Conservation (phyloP, 495 filamentous ascomycete species). For the Elasticomyces elasticus region DNA sequence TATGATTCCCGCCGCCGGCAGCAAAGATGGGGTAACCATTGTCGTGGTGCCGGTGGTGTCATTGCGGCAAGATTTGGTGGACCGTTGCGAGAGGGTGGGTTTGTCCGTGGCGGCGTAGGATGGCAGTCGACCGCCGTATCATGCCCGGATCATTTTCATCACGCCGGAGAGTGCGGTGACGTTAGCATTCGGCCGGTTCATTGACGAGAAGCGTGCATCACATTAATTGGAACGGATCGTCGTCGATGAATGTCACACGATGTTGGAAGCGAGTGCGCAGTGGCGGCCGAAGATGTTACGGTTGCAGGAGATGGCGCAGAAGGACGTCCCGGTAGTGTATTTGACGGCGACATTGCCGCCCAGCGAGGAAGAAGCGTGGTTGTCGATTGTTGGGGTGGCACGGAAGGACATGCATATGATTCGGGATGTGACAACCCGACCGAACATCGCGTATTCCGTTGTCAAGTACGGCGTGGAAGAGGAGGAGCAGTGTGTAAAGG, state of each 20-base stretch:
- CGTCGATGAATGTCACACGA: background rate
- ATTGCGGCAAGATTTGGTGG: background rate
- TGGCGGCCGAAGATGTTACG: background rate
- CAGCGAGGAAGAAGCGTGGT: background rate
- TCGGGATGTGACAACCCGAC: background rate
- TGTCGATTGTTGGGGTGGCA: background rate
- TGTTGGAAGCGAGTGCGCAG: background rate
- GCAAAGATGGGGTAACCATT: background rate
- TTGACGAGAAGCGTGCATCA: background rate
- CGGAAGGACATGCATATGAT: background rate
- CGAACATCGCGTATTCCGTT: background rate
- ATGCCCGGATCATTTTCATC: constrained; percentile 3
- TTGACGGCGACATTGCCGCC: constrained; percentile 9
- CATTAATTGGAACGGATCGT: constrained; percentile 4
- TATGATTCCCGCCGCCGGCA: constrained; percentile 5
- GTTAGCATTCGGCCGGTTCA: background rate
- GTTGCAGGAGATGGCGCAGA: constrained; percentile 1
- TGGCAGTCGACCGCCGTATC: background rate
- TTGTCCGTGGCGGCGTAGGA: background rate
- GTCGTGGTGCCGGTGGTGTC: background rate
- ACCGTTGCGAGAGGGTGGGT: background rate
- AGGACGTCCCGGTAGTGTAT: background rate
- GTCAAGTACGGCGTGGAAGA: background rate
- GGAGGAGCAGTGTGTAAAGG: background rate
- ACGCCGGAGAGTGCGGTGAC: constrained; percentile 1